Evolutionary conservation across 2,329 filamentous ascomycete species (phyloP).

Genomic region (Clarireedia sp.): DNA sequence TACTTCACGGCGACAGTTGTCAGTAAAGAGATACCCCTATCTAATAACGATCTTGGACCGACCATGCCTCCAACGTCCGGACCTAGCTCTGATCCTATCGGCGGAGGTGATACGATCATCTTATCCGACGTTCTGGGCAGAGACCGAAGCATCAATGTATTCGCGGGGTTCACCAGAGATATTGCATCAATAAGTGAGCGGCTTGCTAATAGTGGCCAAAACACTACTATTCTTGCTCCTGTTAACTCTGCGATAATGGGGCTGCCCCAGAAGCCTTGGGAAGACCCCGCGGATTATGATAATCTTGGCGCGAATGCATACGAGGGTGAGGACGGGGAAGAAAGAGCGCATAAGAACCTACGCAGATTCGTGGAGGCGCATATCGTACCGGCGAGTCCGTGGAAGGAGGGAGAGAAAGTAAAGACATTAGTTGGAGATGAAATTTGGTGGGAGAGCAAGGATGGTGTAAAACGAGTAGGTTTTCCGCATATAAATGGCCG

Average conservation of each 20-base stretch:
- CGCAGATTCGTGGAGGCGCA: slow-evolving; percentile 79
- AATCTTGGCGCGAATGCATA: slow-evolving; percentile 63
- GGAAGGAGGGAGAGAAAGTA: slow-evolving; percentile 58
- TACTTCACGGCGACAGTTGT: slow-evolving; percentile 4
- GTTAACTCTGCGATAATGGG: slow-evolving; percentile 72
- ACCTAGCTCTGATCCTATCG: slow-evolving; percentile 18
- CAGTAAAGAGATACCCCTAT: slow-evolving; percentile 11
- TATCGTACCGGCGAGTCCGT: slow-evolving; percentile 67
- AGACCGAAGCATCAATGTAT: slow-evolving; percentile 72
- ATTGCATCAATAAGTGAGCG: slow-evolving; percentile 60
- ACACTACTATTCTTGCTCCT: slow-evolving; percentile 82
- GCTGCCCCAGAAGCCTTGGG: slow-evolving; percentile 82
- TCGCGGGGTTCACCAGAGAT: slow-evolving; percentile 72
- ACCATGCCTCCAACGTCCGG: slow-evolving; percentile 19
- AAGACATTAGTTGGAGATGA: slow-evolving; percentile 60
- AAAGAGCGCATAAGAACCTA: slow-evolving; percentile 70
- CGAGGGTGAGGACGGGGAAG: slow-evolving; percentile 63
- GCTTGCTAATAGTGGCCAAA: slow-evolving; percentile 56
- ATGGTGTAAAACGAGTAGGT: slow-evolving; percentile 59
- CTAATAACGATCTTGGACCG: slow-evolving; percentile 19
- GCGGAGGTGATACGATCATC: slow-evolving; percentile 44
- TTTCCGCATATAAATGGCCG: neutral
- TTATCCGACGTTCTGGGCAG: slow-evolving; percentile 80
- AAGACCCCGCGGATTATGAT: slow-evolving; percentile 65
- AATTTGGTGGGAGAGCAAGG: slow-evolving; percentile 74